phyloP scores from a whole-genome alignment of 805 yeast species.

The Schizosaccharomyces japonicus region DNA sequence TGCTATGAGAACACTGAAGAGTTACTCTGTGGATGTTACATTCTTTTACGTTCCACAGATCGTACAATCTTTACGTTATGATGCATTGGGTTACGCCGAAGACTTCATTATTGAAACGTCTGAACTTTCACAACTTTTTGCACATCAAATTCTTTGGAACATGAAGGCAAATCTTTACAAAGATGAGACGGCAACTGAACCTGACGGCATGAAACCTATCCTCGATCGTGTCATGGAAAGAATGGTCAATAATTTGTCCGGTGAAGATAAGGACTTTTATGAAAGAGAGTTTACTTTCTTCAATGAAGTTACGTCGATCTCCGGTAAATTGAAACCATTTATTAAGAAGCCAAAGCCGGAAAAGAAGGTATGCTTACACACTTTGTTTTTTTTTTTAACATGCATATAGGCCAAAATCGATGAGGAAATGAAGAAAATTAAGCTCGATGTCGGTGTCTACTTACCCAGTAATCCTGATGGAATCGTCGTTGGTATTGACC shows the following conservation, averaged over 20 bases:
- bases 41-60: conserved; percentile 96
- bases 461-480: conserved; percentile 95
- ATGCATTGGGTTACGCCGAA: conserved; percentile 61
- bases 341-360: conserved; percentile 88
- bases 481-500: conserved; percentile 66
- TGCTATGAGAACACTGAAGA: conserved; percentile 70
- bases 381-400: not conserved
- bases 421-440: conserved; percentile 69
- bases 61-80: conserved; percentile 76
- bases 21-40: conserved; percentile 64
- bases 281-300: conserved; percentile 72
- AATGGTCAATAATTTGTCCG: conserved; percentile 39
- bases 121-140: conserved; percentile 66
- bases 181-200: conserved; percentile 62
- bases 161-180: conserved; percentile 79
- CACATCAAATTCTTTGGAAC: conserved; percentile 96
- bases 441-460: conserved; percentile 60
- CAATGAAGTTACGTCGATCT: conserved; percentile 71
- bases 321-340: conserved; percentile 85
- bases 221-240: conserved; percentile 46
- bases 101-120: conserved; percentile 81
- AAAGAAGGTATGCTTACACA: conserved; percentile 31
- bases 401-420: conserved; percentile 38
- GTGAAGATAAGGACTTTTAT: conserved; percentile 41
- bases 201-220: conserved; percentile 62